Conservation (phyloP, 257 asterid species). For the Rubia yunnanensis region DNA sequence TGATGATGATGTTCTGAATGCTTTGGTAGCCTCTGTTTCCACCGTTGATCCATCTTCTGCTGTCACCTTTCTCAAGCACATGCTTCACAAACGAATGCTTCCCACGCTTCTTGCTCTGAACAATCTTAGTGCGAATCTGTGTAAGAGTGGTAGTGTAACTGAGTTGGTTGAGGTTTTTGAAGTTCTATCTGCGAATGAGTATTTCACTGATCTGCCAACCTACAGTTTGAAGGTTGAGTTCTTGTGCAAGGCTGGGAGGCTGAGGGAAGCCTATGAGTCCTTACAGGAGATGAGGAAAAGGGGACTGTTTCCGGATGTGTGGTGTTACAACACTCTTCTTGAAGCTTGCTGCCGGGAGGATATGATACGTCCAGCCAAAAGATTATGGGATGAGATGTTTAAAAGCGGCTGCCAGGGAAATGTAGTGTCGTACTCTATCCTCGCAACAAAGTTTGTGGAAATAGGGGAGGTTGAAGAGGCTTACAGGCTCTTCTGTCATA, state of each 20-base stretch:
- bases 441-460: conserved; percentile 45
- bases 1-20: conserved; percentile 67
- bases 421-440: conserved; percentile 45
- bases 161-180: conserved; percentile 53
- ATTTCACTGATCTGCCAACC: conserved; percentile 40
- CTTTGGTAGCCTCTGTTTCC: conserved; percentile 68
- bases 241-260: conserved; percentile 61
- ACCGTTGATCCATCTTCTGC: conserved; percentile 44
- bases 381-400: conserved; percentile 96
- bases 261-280: conserved; percentile 57
- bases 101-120: conserved; percentile 55
- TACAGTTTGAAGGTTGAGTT: conserved; percentile 61
- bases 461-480: conserved; percentile 65
- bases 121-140: conserved; percentile 56
- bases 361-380: conserved; percentile 73
- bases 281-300: conserved; percentile 80
- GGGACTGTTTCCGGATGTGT: conserved; percentile 48
- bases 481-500: conserved; percentile 50
- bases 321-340: conserved; percentile 62
- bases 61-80: conserved; percentile 53
- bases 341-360: conserved; percentile 84
- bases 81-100: conserved; percentile 43
- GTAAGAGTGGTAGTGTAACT: conserved; percentile 45
- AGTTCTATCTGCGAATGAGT: conserved; percentile 39
- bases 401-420: conserved; percentile 65